Evolutionary conservation across 2,329 filamentous ascomycete genomes (phyloP).

Genomic region (Colletotrichum noveboracense): DNA sequence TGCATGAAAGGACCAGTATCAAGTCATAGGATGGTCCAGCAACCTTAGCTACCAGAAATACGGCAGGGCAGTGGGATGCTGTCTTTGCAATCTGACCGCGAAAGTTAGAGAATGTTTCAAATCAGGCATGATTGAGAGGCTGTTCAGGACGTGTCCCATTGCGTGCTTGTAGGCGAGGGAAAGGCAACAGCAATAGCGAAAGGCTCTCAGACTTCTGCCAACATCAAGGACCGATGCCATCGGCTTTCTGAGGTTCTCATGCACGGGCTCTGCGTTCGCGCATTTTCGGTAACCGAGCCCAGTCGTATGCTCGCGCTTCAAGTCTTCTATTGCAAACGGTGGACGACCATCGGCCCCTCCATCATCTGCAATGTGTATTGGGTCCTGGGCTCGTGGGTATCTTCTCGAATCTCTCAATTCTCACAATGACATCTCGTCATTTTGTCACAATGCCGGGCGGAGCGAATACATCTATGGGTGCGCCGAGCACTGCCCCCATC

Average conservation of each 20-base stretch:
- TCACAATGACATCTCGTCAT: not conserved
- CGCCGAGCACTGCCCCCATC: not conserved
- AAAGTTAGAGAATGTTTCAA: not conserved
- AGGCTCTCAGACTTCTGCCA: not conserved
- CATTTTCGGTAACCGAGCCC: not conserved
- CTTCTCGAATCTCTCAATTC: not conserved
- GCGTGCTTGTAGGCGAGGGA: not conserved
- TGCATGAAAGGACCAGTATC: not conserved
- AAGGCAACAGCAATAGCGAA: not conserved
- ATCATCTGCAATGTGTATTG: not conserved
- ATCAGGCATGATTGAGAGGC: not conserved
- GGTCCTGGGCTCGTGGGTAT: not conserved
- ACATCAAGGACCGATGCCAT: not conserved
- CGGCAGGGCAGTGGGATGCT: not conserved
- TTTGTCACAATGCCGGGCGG: not conserved
- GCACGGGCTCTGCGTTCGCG: not conserved
- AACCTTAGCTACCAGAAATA: not conserved
- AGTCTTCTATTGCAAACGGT: not conserved
- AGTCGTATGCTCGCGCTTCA: not conserved
- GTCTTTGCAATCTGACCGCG: not conserved
- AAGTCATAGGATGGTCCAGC: not conserved
- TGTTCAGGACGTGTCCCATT: not conserved
- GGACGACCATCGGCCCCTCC: not conserved
- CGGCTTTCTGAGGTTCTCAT: not conserved
- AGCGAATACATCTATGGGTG: not conserved